Percentiles rank a stretch among this genome's conserved stretches.
Conservation (phyloP, 2,329 filamentous ascomycete species). For the Aspergillus quadrilineatus region DNA sequence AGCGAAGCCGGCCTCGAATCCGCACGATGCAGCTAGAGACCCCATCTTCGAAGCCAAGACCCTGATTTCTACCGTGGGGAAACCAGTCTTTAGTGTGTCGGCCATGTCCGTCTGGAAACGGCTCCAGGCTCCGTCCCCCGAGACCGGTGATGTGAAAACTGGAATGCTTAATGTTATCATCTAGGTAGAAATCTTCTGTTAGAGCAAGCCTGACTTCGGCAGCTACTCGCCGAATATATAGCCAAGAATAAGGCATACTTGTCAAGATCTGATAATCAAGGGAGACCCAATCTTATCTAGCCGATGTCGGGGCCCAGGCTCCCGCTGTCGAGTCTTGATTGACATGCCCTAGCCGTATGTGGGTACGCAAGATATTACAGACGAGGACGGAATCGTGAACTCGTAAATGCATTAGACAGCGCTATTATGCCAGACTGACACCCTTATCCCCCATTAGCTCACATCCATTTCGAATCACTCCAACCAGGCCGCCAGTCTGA, state of each 20-base stretch:
- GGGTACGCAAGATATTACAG: background rate
- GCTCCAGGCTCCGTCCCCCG: background rate
- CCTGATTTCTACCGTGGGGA: background rate
- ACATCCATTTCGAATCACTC: conserved; percentile 80
- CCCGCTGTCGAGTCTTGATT: background rate
- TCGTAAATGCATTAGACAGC: background rate
- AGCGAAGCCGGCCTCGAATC: background rate
- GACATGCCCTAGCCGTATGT: background rate
- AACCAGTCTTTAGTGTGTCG: background rate
- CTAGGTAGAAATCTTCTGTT: background rate
- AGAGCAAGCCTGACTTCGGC: background rate
- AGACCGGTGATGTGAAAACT: background rate
- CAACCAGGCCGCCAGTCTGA: conserved; percentile 90
- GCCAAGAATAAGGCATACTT: background rate
- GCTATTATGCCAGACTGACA: background rate
- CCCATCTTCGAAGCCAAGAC: background rate
- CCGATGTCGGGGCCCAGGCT: background rate
- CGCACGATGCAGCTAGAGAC: background rate
- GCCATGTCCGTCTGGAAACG: background rate
- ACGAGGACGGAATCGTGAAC: background rate
- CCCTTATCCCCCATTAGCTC: conserved; percentile 62
- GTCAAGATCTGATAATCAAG: background rate
- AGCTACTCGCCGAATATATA: background rate
- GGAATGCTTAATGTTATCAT: no score
- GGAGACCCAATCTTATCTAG: conserved; percentile 4